A percentile compares a stretch with the other conserved stretches of the same genome.
These are phyloP conservation scores for Phytophthora tubulina DNA, from an alignment of 352 stramenopile species.

Conservation along the genomic window DNA sequence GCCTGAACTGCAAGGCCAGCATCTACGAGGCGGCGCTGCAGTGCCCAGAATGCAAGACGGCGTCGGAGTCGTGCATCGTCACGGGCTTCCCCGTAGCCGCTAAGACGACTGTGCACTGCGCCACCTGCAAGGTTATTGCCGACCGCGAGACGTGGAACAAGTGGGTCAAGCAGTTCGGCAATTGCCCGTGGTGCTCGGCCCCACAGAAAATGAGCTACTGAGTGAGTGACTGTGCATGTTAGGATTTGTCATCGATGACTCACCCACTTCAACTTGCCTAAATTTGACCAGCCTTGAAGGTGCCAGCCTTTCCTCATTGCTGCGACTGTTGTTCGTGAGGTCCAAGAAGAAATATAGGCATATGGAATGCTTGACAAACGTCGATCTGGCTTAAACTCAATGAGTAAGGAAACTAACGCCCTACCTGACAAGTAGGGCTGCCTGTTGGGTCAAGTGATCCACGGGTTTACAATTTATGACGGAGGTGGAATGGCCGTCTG, in stretches of 20 bases:
- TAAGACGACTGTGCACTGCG: slow-evolving; percentile 91
- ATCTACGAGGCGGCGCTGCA: slow-evolving; percentile 90
- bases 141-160: slow-evolving; percentile 91
- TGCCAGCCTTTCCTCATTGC: neutral
- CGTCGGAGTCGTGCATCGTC: slow-evolving; percentile 89
- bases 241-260: slow-evolving; percentile 9
- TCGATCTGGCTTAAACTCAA: slow-evolving; percentile 89
- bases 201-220: slow-evolving; percentile 91
- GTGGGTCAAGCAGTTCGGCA: slow-evolving; percentile 90
- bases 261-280: slow-evolving; percentile 35
- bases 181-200: slow-evolving; percentile 80
- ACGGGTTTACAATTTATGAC: slow-evolving; percentile 77
- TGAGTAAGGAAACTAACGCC: slow-evolving; percentile 93
- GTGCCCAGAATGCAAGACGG: slow-evolving; percentile 81
- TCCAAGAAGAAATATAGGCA: neutral
- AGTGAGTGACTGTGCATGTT: neutral
- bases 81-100: slow-evolving; percentile 91
- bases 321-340: slow-evolving; percentile 25
- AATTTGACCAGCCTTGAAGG: neutral
- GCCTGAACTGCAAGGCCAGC: slow-evolving; percentile 75
- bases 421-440: slow-evolving; percentile 89
- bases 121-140: slow-evolving; percentile 88
- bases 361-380: neutral
- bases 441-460: slow-evolving; percentile 58
- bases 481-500: slow-evolving; percentile 80